phyloP scores from a whole-genome alignment of 1,284 basidiomycete species.

The Ceratobasidium sp. region DNA sequence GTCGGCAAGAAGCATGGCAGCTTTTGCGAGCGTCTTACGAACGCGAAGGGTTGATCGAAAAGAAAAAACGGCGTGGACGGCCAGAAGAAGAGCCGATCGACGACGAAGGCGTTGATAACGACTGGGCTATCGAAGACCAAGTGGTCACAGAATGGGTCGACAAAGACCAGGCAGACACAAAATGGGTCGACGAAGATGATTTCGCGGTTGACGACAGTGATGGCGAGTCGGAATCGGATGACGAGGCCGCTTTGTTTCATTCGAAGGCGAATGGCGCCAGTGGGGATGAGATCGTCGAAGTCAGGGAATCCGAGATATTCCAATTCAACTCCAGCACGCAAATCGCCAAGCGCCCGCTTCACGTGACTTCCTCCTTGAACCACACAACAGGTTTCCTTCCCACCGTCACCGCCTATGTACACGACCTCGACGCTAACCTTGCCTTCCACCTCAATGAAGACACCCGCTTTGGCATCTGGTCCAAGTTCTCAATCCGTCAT shows the following conservation, averaged over 20 bases:
- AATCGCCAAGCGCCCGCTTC: not conserved
- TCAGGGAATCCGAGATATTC: not conserved
- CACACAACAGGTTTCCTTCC: not conserved
- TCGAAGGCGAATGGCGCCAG: too few species aligned
- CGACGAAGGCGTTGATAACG: not conserved
- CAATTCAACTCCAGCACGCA: not conserved
- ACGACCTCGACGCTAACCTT: not conserved
- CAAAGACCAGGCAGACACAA: too few species aligned
- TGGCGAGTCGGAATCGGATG: not conserved
- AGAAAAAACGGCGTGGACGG: not conserved
- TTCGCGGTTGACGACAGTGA: not conserved
- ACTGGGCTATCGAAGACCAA: too few species aligned
- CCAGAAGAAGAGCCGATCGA: not conserved
- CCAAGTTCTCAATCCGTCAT: not conserved
- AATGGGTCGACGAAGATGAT: not conserved
- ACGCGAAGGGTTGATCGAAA: not conserved
- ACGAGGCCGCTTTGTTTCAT: not conserved
- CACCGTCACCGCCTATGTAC: not conserved
- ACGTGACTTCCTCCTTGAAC: not conserved
- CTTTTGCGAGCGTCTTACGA: too few species aligned
- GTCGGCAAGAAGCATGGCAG: too few species aligned
- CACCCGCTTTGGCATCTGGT: not conserved
- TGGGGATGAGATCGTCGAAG: not conserved
- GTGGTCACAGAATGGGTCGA: conserved; percentile 4
- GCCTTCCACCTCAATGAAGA: not conserved